Conservation (phyloP, 2,329 filamentous ascomycete species). For the Colletotrichum paranaense region DNA sequence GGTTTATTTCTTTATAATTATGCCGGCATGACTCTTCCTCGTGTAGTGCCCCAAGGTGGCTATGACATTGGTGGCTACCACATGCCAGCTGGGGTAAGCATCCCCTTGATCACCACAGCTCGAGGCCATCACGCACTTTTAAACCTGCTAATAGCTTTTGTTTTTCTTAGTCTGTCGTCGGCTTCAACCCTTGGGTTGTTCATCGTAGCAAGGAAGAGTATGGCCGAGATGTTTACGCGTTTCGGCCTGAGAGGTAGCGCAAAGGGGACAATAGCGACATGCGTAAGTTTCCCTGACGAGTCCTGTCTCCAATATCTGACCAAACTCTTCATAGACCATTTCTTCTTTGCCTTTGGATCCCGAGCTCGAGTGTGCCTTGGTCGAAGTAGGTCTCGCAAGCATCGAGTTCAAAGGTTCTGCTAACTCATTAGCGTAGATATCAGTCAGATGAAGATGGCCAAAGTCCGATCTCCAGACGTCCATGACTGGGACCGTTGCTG, state of each 20-base stretch:
- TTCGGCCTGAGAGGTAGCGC: conserved; percentile 29
- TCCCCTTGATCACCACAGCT: neutral
- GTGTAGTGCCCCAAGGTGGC: conserved; percentile 16
- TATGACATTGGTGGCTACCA: conserved; percentile 37
- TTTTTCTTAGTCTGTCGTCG: conserved; percentile 32
- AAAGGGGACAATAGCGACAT: conserved; percentile 11
- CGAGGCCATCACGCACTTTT: too few relatives aligned
- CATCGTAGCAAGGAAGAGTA: conserved; percentile 32
- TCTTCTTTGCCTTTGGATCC: conserved; percentile 21
- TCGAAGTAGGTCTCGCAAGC: neutral
- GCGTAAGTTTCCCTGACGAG: conserved; percentile 3
- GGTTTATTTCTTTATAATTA: too few relatives aligned
- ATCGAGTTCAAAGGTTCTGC: neutral
- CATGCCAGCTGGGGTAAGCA: conserved; percentile 39
- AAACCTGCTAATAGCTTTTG: neutral
- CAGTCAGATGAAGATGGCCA: conserved; percentile 33
- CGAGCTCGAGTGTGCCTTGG: conserved; percentile 14
- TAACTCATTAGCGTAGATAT: conserved; percentile 6
- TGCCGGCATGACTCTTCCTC: conserved; percentile 23
- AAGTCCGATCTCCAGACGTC: neutral
- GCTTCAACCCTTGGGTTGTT: conserved; percentile 42
- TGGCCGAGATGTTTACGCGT: conserved; percentile 17
- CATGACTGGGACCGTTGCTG: neutral
- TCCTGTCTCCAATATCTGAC: neutral
- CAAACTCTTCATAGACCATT: neutral